Percentiles rank a stretch among this genome's conserved stretches.
phyloP scores from a whole-genome alignment of 1,284 basidiomycete genomes.

The Cryptococcus amylolentus region DNA sequence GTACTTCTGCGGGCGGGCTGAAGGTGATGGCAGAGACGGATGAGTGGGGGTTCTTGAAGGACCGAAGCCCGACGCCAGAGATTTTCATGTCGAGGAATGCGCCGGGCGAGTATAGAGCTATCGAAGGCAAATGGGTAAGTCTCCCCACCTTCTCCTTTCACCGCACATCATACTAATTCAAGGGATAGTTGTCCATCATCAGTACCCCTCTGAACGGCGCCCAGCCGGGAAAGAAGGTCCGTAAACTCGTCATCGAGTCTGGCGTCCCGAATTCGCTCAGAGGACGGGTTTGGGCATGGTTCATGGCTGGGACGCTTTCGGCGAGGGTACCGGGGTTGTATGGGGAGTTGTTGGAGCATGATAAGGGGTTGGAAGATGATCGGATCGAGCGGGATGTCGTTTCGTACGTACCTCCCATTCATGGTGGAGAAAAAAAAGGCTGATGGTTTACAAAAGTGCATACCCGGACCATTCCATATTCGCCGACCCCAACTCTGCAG shows the following conservation, averaged over 20 bases:
- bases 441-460: neutral
- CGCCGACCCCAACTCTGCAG: slow-evolving; percentile 27
- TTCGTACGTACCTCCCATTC: slow-evolving; percentile 21
- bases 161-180: neutral
- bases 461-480: slow-evolving; percentile 46
- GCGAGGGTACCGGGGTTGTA: slow-evolving; percentile 69
- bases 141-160: too few species aligned
- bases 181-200: slow-evolving; percentile 59
- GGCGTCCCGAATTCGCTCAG: slow-evolving; percentile 78
- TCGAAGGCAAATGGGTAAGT: slow-evolving; percentile 47
- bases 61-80: slow-evolving; percentile 32
- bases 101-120: slow-evolving; percentile 30
- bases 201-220: slow-evolving; percentile 61
- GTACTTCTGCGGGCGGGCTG: neutral
- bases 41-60: slow-evolving; percentile 47
- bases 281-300: slow-evolving; percentile 74
- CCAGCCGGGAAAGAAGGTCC: slow-evolving; percentile 77
- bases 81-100: slow-evolving; percentile 36
- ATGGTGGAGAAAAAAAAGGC: neutral
- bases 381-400: slow-evolving; percentile 64
- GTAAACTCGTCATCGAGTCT: slow-evolving; percentile 69
- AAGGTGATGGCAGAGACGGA: slow-evolving; percentile 35
- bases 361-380: slow-evolving; percentile 55
- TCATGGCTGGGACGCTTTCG: slow-evolving; percentile 69
- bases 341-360: slow-evolving; percentile 60